Base-by-base conservation (phyloP, 139 green algal genomes). In the Chlamydomonas applanata region DNA sequence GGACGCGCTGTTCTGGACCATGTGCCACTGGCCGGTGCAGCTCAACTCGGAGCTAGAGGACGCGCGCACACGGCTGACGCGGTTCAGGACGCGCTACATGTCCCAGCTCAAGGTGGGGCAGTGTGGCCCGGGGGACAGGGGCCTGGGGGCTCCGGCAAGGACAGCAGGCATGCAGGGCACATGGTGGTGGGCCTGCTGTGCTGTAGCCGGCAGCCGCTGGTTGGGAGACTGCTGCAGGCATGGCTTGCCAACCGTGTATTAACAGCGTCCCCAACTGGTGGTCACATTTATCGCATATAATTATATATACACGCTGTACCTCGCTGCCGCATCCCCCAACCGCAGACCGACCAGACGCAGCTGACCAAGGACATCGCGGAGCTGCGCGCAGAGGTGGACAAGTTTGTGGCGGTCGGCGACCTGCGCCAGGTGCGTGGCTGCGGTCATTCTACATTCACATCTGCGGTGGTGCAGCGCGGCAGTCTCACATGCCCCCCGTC, bases 341-440 rank as follows among this genome's bases (percentile, higher is more conserved):
- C 85, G 59, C 77, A 84, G 60, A 33, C 54, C 19, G 83, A 88
- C 40, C 81, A 81, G 60, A 62, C 70, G 30, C 7, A 56, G 30
- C 77, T 85, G 40, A 30, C 61, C n/a, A 65, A 69, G 24, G 74
- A 87, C 70, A 64, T 89, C 35, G 73, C 76, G 52, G 73, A 88
- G 78, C 79, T 93, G 36, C 72, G 84, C 74, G 59, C 66, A 4
- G 87, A 92, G 70, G 82, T 91, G 33, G 82, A 88, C 13, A 32
- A 76, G 30, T 93, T 94, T 69, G 73, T 87, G 32, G 49, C 57
- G 56, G 65, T 88, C 61, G 90, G 89, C 34, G 86, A 93, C 75
- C 82, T 92, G 14, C 77, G 84, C 34, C 72, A 82, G 66, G 72
- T 77, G n/a, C 22, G 20, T 57, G 25, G n/a, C n/a, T n/a, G n/a